phyloP scores from a whole-genome alignment of 108 stramenopile species.

The Hondaea fermentalgiana region DNA sequence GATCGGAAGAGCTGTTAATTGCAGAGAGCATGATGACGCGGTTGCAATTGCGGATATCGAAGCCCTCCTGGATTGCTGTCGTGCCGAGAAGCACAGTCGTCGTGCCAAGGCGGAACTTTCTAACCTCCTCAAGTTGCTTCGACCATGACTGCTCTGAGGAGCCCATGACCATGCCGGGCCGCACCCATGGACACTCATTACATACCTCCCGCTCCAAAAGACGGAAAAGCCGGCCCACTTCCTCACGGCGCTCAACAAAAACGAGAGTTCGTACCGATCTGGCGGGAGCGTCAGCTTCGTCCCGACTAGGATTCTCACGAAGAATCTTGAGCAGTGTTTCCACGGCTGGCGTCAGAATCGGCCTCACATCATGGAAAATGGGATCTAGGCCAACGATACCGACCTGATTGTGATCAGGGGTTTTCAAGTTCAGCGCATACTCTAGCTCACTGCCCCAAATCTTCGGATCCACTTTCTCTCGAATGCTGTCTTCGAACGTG shows the following conservation, averaged over 20 bases:
- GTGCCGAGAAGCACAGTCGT: not conserved
- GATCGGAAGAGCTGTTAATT: not conserved
- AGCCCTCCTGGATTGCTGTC: not conserved
- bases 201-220: not conserved
- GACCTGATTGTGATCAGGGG: not conserved
- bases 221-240: not conserved
- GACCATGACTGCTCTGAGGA: not conserved
- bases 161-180: not conserved
- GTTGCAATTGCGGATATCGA: not conserved
- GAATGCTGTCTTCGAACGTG: too few relatives aligned
- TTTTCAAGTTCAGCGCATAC: not conserved
- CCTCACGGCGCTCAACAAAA: not conserved
- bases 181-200: not conserved
- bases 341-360: not conserved
- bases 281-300: too few relatives aligned
- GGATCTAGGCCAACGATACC: not conserved
- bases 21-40: not conserved
- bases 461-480: too few relatives aligned
- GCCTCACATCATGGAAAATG: not conserved
- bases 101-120: not conserved
- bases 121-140: not conserved
- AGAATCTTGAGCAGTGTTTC: not conserved
- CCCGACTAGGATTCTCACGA: not conserved
- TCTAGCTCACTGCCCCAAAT: not conserved
- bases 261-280: not conserved